Percentiles rank a stretch among this genome's conserved stretches.
These are phyloP conservation scores for Fraxinus pennsylvanica DNA, from an alignment of 257 asterid genomes.

Conservation along the genomic window DNA sequence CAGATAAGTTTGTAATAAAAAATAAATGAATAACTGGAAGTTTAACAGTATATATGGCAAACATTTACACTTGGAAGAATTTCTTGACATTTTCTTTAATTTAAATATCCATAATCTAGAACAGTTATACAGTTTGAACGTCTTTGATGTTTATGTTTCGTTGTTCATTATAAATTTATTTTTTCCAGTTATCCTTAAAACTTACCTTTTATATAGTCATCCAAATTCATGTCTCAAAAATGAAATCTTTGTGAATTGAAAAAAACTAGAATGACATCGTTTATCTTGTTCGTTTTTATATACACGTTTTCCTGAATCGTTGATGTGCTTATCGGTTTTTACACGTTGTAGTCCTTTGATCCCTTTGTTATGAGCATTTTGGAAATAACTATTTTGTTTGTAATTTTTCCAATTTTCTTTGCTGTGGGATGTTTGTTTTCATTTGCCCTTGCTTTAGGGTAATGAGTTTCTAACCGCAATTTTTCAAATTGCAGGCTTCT, in stretches of 20 bases:
- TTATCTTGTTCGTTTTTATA: too few relatives aligned
- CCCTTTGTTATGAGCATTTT: not conserved
- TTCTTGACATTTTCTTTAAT: not conserved
- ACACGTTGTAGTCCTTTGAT: not conserved
- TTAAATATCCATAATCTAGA: not conserved
- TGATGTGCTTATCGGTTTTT: not conserved
- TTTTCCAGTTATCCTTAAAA: too few relatives aligned
- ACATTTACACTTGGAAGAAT: not conserved
- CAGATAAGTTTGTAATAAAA: too few relatives aligned
- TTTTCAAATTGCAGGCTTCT: constrained; percentile 20
- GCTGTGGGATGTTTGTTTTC: not conserved
- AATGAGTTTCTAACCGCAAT: constrained; percentile 11
- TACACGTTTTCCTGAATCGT: too few relatives aligned
- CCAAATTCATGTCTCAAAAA: not conserved
- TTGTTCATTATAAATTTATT: too few relatives aligned
- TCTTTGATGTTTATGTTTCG: not conserved
- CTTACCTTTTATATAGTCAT: not conserved
- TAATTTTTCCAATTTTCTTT: not conserved
- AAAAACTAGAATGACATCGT: too few relatives aligned
- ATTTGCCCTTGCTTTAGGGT: constrained; percentile 4
- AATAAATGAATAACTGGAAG: too few relatives aligned
- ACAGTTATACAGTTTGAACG: not conserved
- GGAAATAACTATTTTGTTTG: not conserved
- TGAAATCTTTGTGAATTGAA: too few relatives aligned
- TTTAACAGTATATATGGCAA: too few relatives aligned